phyloP scores from a whole-genome alignment of 169 alveolate genomes.

The Haemoproteus tartakovskyi region DNA sequence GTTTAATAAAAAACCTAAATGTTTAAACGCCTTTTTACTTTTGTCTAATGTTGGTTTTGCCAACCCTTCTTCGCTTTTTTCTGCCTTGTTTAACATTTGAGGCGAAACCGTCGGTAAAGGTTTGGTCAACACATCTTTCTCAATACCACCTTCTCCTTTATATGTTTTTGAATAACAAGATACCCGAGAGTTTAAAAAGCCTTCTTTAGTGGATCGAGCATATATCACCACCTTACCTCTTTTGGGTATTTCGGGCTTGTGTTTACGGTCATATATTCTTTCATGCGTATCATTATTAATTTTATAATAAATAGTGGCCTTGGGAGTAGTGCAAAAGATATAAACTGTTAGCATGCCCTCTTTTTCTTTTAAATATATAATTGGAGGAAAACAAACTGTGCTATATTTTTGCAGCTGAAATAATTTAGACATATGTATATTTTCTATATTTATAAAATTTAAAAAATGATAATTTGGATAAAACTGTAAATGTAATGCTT shows the following conservation, averaged over 20 bases:
- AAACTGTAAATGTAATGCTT: conserved; percentile 71
- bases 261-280: conserved; percentile 14
- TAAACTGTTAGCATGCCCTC: conserved; percentile 10
- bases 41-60: conserved; percentile 3
- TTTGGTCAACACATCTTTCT: background rate
- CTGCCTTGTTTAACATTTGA: too few species aligned
- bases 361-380: conserved; percentile 67
- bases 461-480: conserved; percentile 80
- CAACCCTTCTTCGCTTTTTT: background rate
- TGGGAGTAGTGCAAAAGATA: conserved; percentile 41
- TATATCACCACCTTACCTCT: conserved; percentile 32
- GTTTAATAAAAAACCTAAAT: conserved; percentile 38
- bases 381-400: conserved; percentile 72
- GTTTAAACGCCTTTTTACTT: conserved; percentile 43
- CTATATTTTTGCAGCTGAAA: conserved; percentile 68
- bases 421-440: conserved; percentile 75
- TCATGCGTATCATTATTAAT: conserved; percentile 15
- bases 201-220: conserved; percentile 40
- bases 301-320: conserved; percentile 21
- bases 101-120: too few species aligned
- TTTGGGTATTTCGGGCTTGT: conserved; percentile 34
- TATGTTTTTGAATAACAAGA: conserved; percentile 53
- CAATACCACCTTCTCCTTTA: conserved; percentile 16
- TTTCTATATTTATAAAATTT: conserved; percentile 69
- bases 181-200: conserved; percentile 38